These are phyloP conservation scores for Lactarius hatsudake DNA, from an alignment of 768 basidiomycete species.

Conservation along the genomic window DNA sequence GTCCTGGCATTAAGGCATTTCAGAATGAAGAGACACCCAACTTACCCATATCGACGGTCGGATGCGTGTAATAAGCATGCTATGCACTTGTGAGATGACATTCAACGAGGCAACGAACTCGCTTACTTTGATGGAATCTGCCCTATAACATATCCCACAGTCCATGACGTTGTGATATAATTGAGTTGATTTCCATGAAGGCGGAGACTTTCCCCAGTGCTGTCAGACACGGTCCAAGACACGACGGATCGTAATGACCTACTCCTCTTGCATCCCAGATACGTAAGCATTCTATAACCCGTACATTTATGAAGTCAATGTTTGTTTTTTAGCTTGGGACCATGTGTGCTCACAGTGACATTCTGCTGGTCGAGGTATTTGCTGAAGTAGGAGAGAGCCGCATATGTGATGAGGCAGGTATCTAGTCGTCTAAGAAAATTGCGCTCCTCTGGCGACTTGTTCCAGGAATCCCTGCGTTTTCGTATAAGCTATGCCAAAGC, in stretches of 20 bases:
- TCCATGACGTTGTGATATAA: conserved; percentile 43
- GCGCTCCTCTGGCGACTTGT: conserved; percentile 39
- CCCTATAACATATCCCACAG: conserved; percentile 40
- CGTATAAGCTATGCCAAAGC: neutral
- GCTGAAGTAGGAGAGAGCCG: conserved; percentile 40
- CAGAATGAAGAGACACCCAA: too few species aligned
- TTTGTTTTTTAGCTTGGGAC: neutral
- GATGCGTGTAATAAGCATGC: conserved; percentile 38
- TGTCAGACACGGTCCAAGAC: neutral
- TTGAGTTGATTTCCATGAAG: conserved; percentile 38
- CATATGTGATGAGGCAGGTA: conserved; percentile 38
- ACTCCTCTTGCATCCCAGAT: conserved; percentile 42
- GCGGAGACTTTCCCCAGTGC: neutral
- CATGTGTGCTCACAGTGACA: conserved; percentile 34
- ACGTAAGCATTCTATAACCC: conserved; percentile 39
- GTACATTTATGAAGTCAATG: neutral
- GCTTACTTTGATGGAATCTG: conserved; percentile 35
- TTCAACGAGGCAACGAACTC: neutral
- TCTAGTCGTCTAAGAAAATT: conserved; percentile 37
- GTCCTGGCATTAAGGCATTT: conserved; percentile 20
- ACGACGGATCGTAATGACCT: conserved; percentile 19
- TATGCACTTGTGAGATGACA: conserved; percentile 15
- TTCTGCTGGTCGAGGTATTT: conserved; percentile 42
- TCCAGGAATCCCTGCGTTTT: conserved; percentile 38
- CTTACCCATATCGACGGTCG: conserved; percentile 30